Base-by-base conservation (phyloP, 306 rosid genomes). In the Gillenia trifoliata region DNA sequence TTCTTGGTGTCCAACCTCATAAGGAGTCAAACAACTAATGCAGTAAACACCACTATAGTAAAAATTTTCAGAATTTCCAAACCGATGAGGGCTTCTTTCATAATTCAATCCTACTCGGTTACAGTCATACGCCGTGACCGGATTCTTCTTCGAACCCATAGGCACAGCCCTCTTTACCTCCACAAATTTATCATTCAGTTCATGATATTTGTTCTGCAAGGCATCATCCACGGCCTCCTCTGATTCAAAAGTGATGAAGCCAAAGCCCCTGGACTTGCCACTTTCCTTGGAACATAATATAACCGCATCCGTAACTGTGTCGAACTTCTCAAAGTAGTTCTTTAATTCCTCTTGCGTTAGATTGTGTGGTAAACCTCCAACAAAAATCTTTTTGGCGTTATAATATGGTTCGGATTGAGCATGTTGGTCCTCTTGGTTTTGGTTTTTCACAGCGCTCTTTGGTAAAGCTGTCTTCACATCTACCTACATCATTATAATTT, bases 131-230 rank as follows among this genome's bases (percentile, higher is more conserved):
- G 40, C 29, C 6, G 31, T 33, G 38, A 61, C 29, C 20, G 7
- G 28, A 26, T 59, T 59, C 9, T 26, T 9, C 10, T 71, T 54
- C 25, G 8, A 20, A 31, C 11, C 40, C 54, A 11, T 23, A 0
- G 79, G 73, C 36, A 1, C 8, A n/a, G 66, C 77, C 13, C 49
- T 78, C 23, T 28, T 52, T 2, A 78, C 77, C 66, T 78, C 77
- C 30, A 78, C 77, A 0, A 40, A 11, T 33, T 76, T 67, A 6
- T 8, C 57, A 9, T 71, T 70, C 36, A 71, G 19, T 22, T 64
- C 26, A 22, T 54, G 34, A 29, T 8, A 11, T 4, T 6, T 38
- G 15, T 71, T 34, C 20, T 54, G 33, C 67, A 41, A 26, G 20
- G 34, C 77, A 4, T 38, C 4, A 7, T 71, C 60, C 6, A 54